Conservation (phyloP, 257 asterid genomes). For the Nicotiana tabacum region DNA sequence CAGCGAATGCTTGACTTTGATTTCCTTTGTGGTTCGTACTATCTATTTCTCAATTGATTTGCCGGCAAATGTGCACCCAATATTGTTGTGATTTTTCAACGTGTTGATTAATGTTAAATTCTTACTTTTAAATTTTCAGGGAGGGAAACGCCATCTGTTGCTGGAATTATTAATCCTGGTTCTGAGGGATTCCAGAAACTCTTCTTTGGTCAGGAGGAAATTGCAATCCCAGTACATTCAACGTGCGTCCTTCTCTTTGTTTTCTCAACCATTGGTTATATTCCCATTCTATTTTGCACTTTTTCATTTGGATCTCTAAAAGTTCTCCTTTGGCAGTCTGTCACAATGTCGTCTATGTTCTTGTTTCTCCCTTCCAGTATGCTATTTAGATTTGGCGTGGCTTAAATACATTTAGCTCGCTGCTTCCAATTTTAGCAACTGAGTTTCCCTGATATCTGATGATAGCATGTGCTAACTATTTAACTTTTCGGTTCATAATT, state of each 20-base stretch:
- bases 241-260: conserved; percentile 41
- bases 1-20: conserved; percentile 99
- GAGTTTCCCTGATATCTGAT: not conserved
- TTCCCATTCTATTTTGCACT: not conserved
- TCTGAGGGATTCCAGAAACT: conserved; percentile 98
- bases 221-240: conserved; percentile 96
- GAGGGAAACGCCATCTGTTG: conserved; percentile 97
- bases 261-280: conserved; percentile 1
- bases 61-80: not conserved
- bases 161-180: conserved; percentile 98
- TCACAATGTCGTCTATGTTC: not conserved
- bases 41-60: not conserved
- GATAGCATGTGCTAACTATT: not conserved
- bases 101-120: conserved; percentile 14
- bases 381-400: not conserved
- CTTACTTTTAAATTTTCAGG: conserved; percentile 39
- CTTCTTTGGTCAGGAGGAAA: conserved; percentile 96
- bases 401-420: not conserved
- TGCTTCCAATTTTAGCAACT: not conserved
- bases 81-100: not conserved
- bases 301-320: conserved; percentile 1
- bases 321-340: not conserved
- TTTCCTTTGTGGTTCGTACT: conserved; percentile 77
- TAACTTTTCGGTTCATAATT: not conserved
- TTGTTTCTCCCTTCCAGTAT: not conserved